Evolutionary conservation across 192 early-diverging fungal species (phyloP).

Genomic region (Pilobolus umbonatus): DNA sequence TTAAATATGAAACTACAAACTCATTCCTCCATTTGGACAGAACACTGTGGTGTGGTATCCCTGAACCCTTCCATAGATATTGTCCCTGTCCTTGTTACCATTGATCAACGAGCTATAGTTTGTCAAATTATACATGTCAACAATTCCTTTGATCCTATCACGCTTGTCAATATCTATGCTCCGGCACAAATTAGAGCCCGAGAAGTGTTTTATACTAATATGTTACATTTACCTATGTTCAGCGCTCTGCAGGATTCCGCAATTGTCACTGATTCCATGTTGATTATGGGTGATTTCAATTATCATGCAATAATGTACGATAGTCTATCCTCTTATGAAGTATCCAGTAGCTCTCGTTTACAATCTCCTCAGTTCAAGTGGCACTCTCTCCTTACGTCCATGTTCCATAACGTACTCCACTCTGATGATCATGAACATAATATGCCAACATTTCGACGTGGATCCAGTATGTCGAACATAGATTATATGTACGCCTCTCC

Average conservation of each 20-base stretch:
- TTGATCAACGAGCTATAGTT: not conserved
- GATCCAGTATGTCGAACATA: slow-evolving; percentile 5
- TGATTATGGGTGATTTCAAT: slow-evolving; percentile 1
- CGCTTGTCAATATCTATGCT: not conserved
- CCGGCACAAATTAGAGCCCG: not conserved
- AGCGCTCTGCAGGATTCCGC: not conserved
- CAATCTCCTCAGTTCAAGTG: not conserved
- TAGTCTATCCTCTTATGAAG: no score
- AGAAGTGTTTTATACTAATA: not conserved
- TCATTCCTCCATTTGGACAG: slow-evolving; percentile 1
- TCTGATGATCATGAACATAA: not conserved
- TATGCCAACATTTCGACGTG: not conserved
- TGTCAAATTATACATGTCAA: not conserved
- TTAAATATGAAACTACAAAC: not conserved
- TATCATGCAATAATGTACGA: no score
- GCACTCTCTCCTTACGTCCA: not conserved
- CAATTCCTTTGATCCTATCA: not conserved
- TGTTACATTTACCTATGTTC: not conserved
- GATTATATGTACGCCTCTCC: slow-evolving; percentile 24
- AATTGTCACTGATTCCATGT: not conserved
- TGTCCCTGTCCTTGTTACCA: not conserved
- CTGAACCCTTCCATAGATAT: not conserved
- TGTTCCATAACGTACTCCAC: not conserved
- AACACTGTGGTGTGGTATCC: not conserved
- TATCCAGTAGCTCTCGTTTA: not conserved